These are phyloP conservation scores for Penicillium sp. DNA, from an alignment of 2,329 filamentous ascomycete species.

Conservation along the genomic window DNA sequence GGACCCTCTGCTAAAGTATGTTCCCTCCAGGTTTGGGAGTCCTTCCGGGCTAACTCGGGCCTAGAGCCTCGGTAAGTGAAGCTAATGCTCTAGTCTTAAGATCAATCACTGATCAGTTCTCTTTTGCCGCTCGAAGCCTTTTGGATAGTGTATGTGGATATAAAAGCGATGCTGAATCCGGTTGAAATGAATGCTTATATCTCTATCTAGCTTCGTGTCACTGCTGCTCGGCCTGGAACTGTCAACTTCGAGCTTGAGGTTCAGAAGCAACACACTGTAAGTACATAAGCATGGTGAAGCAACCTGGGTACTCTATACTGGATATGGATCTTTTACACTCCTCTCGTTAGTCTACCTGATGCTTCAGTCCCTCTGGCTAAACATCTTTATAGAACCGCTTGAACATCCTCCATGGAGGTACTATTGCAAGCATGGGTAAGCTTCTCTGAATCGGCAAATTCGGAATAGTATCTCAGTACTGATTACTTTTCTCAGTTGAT, in stretches of 20 bases:
- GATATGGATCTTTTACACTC: not conserved
- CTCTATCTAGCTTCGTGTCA: slow-evolving; percentile 56
- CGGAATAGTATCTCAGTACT: not conserved
- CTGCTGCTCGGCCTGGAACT: slow-evolving; percentile 58
- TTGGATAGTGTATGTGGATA: slow-evolving; percentile 3
- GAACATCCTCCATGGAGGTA: slow-evolving; percentile 66
- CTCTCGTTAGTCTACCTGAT: not conserved
- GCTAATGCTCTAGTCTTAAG: not conserved
- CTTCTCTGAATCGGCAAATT: not conserved
- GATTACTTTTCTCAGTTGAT: slow-evolving; percentile 51
- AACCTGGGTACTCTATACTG: not conserved
- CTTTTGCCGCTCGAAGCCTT: slow-evolving; percentile 18
- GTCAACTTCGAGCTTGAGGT: slow-evolving; percentile 67
- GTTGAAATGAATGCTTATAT: slow-evolving; percentile 1
- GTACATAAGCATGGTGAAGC: slow-evolving; percentile 9
- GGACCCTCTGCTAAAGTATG: slow-evolving; percentile 5
- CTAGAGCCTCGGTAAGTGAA: slow-evolving; percentile 75
- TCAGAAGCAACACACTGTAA: slow-evolving; percentile 63
- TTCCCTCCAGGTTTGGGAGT: slow-evolving; percentile 69
- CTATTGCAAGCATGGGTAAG: slow-evolving; percentile 61
- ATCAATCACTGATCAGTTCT: slow-evolving; percentile 6
- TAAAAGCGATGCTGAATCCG: not conserved
- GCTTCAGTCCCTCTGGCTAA: not conserved
- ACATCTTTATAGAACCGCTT: slow-evolving; percentile 56
- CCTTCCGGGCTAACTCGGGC: slow-evolving; percentile 81